Conservation (phyloP, 1,139 yeast genomes). For the Protomyces inouyei region DNA sequence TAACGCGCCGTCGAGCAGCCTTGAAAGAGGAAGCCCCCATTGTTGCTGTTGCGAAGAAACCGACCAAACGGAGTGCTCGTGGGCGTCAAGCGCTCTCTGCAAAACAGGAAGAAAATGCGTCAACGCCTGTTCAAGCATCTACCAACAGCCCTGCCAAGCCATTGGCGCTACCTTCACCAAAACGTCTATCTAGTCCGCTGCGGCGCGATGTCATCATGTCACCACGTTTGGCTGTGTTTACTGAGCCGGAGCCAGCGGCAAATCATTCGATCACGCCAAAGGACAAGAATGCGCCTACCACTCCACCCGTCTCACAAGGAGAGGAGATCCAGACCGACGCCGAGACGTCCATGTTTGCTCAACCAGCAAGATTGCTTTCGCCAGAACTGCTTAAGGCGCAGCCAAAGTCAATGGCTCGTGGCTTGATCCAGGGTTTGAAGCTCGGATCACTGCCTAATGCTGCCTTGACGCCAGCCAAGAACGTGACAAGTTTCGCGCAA, state of each 20-base stretch:
- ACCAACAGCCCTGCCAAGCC: not conserved
- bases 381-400: too few relatives aligned
- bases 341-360: too few relatives aligned
- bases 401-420: too few relatives aligned
- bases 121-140: not conserved
- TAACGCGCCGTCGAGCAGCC: not conserved
- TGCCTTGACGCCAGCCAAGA: too few relatives aligned
- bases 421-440: too few relatives aligned
- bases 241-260: not conserved
- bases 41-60: not conserved
- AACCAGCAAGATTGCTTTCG: too few relatives aligned
- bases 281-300: not conserved
- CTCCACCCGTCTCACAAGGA: not conserved
- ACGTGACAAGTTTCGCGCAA: too few relatives aligned
- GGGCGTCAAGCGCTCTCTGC: not conserved
- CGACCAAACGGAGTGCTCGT: not conserved
- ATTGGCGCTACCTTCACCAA: not conserved
- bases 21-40: not conserved
- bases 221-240: not conserved
- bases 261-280: not conserved
- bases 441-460: too few relatives aligned
- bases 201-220: not conserved
- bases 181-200: not conserved
- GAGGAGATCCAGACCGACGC: too few relatives aligned
- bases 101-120: not conserved